phyloP scores from a whole-genome alignment of 2,329 filamentous ascomycete species.

The Nothomitra cinnamomea region DNA sequence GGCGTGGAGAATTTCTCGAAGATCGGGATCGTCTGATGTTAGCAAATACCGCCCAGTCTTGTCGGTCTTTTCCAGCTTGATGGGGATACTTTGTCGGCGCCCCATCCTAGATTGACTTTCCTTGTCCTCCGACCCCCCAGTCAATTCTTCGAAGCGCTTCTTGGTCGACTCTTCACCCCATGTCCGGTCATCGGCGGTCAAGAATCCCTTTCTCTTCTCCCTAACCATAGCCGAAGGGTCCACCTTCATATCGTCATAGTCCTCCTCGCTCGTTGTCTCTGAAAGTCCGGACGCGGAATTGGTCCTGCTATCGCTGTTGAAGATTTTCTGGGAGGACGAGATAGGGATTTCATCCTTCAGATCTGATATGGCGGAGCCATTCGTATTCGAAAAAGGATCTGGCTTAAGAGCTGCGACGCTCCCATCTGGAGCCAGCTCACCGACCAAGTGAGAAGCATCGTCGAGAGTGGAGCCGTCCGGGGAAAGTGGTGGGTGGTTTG shows the following conservation, averaged over 20 bases:
- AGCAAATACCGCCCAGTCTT: conserved; percentile 30
- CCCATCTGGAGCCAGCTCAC: conserved; percentile 4
- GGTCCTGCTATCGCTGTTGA: background rate
- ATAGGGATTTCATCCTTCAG: background rate
- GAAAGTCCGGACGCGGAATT: background rate
- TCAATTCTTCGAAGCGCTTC: background rate
- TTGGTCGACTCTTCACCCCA: background rate
- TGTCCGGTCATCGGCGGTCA: conserved; percentile 9
- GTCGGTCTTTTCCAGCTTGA: conserved; percentile 28
- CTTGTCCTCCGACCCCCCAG: background rate
- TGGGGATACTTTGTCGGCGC: conserved; percentile 25
- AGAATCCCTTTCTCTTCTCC: conserved; percentile 17
- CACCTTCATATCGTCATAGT: conserved; percentile 23
- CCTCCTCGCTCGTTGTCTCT: conserved; percentile 17
- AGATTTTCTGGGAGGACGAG: background rate
- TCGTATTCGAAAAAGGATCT: background rate
- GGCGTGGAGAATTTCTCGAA: conserved; percentile 26
- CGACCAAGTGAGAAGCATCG: conserved; percentile 1
- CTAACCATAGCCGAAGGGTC: conserved; percentile 21
- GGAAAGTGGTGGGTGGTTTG: background rate
- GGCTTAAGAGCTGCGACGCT: background rate
- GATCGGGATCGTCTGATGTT: conserved; percentile 31
- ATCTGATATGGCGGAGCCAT: background rate
- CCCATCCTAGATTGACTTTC: background rate
- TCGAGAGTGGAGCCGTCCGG: background rate